phyloP scores from a whole-genome alignment of 2,329 filamentous ascomycete species.

The Annulohypoxylon truncatum region DNA sequence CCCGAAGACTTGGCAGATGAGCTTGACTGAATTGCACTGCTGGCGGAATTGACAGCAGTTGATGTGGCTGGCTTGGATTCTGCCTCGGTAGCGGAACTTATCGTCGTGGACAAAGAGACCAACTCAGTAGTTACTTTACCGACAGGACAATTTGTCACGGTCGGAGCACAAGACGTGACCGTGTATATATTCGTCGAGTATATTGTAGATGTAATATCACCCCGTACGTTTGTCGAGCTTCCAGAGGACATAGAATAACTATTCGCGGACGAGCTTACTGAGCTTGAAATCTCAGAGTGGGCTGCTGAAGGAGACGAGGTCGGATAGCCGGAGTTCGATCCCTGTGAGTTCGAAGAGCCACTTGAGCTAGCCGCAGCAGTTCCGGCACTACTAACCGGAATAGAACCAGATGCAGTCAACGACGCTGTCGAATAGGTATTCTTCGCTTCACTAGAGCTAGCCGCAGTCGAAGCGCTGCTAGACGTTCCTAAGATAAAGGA shows the following conservation, averaged over 20 bases:
- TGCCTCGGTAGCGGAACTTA: conserved; percentile 40
- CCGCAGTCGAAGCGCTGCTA: conserved; percentile 7
- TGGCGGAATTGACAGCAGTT: conserved; percentile 18
- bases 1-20: conserved; percentile 18
- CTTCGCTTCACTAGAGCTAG: conserved; percentile 5
- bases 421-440: conserved; percentile 5
- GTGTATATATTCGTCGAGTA: conserved; percentile 48
- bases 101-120: conserved; percentile 43
- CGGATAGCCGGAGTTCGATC: conserved; percentile 22
- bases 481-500: conserved; percentile 46
- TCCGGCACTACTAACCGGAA: conserved; percentile 1
- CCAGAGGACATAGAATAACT: conserved; percentile 28
- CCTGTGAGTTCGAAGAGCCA: conserved; percentile 14
- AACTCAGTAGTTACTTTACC: conserved; percentile 45
- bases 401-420: conserved; percentile 5
- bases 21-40: conserved; percentile 9
- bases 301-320: conserved; percentile 20
- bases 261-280: neutral
- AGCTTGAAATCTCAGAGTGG: conserved; percentile 20
- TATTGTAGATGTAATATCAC: conserved; percentile 41
- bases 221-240: conserved; percentile 10
- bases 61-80: conserved; percentile 19
- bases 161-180: conserved; percentile 44
- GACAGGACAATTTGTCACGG: conserved; percentile 45
- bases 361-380: conserved; percentile 18